These are phyloP conservation scores for Trametes sanguinea DNA, from an alignment of 768 basidiomycete species.

Conservation along the genomic window DNA sequence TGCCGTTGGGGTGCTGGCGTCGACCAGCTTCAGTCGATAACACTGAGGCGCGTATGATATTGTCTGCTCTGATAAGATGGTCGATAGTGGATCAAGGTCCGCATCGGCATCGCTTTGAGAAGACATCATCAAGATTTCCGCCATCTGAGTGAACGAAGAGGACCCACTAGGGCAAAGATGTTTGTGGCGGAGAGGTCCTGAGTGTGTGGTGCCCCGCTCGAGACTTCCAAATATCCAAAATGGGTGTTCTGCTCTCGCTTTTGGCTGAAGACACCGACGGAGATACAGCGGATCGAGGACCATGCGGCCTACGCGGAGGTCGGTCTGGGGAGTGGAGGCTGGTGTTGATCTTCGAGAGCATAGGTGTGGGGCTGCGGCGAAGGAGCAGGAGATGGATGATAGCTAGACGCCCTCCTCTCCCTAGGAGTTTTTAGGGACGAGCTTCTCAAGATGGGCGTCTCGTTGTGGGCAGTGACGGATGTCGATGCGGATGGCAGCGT, in stretches of 20 bases:
- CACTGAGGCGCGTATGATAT: slow-evolving; percentile 11
- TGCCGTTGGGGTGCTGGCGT: slow-evolving; percentile 10
- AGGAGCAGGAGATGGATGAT: background rate
- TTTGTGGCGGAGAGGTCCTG: slow-evolving; percentile 14
- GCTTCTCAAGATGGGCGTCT: slow-evolving; percentile 9
- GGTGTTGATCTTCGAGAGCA: slow-evolving; percentile 22
- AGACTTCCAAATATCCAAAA: slow-evolving; percentile 12
- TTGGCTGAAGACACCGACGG: slow-evolving; percentile 9
- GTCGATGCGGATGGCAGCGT: slow-evolving; percentile 6
- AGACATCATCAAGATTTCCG: background rate
- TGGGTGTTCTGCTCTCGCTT: slow-evolving; percentile 1
- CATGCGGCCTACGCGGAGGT: slow-evolving; percentile 16
- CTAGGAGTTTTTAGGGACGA: slow-evolving; percentile 13
- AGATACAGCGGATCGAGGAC: slow-evolving; percentile 18
- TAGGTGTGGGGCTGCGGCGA: background rate
- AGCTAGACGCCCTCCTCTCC: slow-evolving; percentile 1
- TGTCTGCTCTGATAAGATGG: slow-evolving; percentile 3
- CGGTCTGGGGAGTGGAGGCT: slow-evolving; percentile 17
- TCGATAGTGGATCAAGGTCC: slow-evolving; percentile 18
- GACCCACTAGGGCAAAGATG: slow-evolving; percentile 19
- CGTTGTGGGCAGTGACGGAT: background rate
- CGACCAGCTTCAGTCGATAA: slow-evolving; percentile 19
- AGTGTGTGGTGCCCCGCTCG: slow-evolving; percentile 10
- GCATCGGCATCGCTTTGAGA: slow-evolving; percentile 13
- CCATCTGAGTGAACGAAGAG: background rate